phyloP scores from a whole-genome alignment of 305 asterid species.

The Nicotiana rustica region DNA sequence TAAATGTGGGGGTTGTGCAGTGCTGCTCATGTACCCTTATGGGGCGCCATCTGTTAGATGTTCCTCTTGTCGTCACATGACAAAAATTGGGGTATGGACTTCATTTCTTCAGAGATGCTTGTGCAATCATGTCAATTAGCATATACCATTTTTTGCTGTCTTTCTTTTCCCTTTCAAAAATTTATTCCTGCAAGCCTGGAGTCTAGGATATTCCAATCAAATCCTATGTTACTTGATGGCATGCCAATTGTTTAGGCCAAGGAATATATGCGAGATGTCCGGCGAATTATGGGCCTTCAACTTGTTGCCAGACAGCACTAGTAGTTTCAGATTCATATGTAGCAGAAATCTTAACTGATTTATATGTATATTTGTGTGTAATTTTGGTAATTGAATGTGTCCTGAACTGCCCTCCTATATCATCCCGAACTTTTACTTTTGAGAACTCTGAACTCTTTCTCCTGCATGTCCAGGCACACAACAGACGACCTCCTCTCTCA shows the following conservation, averaged over 20 bases:
- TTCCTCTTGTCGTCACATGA: slow-evolving; percentile 72
- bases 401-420: background rate
- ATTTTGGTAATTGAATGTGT: background rate
- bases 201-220: background rate
- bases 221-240: background rate
- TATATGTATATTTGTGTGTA: background rate
- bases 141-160: background rate
- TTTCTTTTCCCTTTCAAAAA: background rate
- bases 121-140: background rate
- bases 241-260: background rate
- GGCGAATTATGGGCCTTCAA: background rate
- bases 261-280: slow-evolving; percentile 16
- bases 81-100: slow-evolving; percentile 77
- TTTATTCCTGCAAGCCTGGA: slow-evolving; percentile 2
- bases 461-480: slow-evolving; percentile 63
- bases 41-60: slow-evolving; percentile 89
- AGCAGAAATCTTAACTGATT: slow-evolving; percentile 23
- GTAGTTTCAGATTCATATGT: background rate
- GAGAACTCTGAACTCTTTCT: slow-evolving; percentile 21
- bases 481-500: slow-evolving; percentile 80
- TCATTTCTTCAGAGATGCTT: slow-evolving; percentile 35
- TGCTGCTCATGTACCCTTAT: slow-evolving; percentile 83
- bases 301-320: background rate
- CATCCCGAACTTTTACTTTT: background rate
- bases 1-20: slow-evolving; percentile 75